Conservation (phyloP, 2,329 filamentous ascomycete genomes). For the Nannizzia gypsea region DNA sequence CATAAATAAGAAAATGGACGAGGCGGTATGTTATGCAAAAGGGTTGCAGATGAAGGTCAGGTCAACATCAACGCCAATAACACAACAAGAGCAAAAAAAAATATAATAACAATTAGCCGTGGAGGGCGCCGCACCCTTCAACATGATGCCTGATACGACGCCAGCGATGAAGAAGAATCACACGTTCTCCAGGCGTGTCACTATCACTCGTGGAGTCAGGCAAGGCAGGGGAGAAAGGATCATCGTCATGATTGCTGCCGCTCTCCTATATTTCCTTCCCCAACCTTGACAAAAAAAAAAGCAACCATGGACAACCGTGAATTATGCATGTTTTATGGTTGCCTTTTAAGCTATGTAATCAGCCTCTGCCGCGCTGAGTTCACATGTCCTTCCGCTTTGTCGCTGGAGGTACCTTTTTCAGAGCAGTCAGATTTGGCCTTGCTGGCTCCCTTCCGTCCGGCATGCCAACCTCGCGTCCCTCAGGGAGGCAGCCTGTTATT, state of each 20-base stretch:
- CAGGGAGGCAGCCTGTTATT: background rate
- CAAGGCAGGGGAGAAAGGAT: background rate
- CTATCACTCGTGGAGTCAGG: background rate
- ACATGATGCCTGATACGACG: background rate
- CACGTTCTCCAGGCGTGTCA: background rate
- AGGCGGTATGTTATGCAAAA: background rate
- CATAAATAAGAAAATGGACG: background rate
- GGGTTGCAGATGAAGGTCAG: too few species aligned
- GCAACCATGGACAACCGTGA: slow-evolving; percentile 1
- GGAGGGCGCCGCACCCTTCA: background rate
- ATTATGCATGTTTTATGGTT: background rate
- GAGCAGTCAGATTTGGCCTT: background rate
- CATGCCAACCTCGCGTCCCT: background rate
- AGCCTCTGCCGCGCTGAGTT: background rate
- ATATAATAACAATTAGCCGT: background rate
- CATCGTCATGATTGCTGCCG: background rate
- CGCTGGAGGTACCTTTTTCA: background rate
- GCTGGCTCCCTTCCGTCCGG: background rate
- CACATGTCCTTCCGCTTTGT: background rate
- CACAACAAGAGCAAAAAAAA: background rate
- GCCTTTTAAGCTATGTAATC: background rate
- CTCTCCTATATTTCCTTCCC: background rate
- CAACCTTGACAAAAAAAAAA: slow-evolving; percentile 2
- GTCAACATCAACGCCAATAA: background rate
- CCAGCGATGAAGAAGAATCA: background rate